Base-by-base conservation (phyloP, 768 basidiomycete species). In the Leccinellum luteum region DNA sequence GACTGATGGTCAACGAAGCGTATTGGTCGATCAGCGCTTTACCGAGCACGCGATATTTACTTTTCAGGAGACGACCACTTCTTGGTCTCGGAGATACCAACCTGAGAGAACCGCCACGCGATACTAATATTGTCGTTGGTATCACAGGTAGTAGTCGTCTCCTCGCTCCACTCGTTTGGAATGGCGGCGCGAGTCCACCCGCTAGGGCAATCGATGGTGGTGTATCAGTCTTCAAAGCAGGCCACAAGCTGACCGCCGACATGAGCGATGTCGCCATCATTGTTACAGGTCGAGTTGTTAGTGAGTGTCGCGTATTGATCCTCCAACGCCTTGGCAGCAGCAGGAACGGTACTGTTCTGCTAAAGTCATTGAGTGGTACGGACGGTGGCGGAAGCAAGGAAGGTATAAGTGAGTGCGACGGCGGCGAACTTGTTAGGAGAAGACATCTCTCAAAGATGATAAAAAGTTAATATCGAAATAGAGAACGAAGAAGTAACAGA, bases 1-100 rank as follows among this genome's bases (percentile, higher is more conserved):
- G 68, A 57, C 23, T 56, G 17, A 48, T 30, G n/a, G 57, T 60
- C 41, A 68, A 45, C 4, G 60, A 12, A 0, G 34, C 38, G 19
- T 68, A 68, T 32, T 68, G 60, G 34, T 66, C 60, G 25, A 68
- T 68, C n/a, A 68, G 54, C 21, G 59, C 62, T n/a, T 66, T 57
- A 6, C 19, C 12, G 19, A 21, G 19, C 21, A 4, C 14, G n/a
- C 1, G 21, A 49, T 4, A 6, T 52, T 41, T 23, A 62, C 61
- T 47, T n/a, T 45, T 15, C 31, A 19, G 21, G 15, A n/a, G 48
- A 27, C 19, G 61, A 54, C 48, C 61, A 38, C 52, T n/a, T n/a
- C n/a, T 58, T 62, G 56, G 13, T 45, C 61, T 62, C 61, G 49
- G 62, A 63, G 4, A 59, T 17, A 6, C 61, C 56, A 8, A 56